phyloP scores from a whole-genome alignment of 306 rosid species.

The Vigna reflexopilosa region DNA sequence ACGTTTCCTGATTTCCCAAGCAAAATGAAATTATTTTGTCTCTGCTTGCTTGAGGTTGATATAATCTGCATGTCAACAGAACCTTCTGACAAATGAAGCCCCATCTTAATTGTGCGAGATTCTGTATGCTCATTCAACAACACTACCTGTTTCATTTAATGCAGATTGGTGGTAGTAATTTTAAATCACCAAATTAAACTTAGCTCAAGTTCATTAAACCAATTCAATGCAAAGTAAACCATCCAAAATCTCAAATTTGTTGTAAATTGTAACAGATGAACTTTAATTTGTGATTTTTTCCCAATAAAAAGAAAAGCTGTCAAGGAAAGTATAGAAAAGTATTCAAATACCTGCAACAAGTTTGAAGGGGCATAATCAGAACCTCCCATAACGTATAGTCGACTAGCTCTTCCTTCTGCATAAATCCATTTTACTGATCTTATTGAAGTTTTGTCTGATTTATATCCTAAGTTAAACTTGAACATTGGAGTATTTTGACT shows the following conservation, averaged over 20 bases:
- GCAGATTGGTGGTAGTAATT: neutral
- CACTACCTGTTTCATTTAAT: constrained; percentile 62
- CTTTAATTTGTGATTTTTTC: neutral
- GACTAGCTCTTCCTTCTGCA: constrained; percentile 80
- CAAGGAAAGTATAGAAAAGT: neutral
- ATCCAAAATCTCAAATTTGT: constrained; percentile 5
- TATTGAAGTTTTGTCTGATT: constrained; percentile 73
- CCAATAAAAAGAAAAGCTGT: too few relatives aligned
- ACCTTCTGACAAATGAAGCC: constrained; percentile 71
- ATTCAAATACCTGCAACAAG: constrained; percentile 65
- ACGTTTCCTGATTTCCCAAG: constrained; percentile 79
- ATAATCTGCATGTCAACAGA: constrained; percentile 77
- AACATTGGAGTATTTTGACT: constrained; percentile 60
- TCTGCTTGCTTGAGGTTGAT: constrained; percentile 67
- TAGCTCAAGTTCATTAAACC: neutral
- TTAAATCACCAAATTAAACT: neutral
- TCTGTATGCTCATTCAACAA: constrained; percentile 82
- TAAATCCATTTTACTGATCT: constrained; percentile 73
- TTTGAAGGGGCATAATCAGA: constrained; percentile 57
- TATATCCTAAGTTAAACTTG: constrained; percentile 87
- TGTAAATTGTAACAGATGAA: neutral
- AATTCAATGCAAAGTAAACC: neutral
- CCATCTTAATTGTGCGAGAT: constrained; percentile 74
- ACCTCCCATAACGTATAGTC: constrained; percentile 76
- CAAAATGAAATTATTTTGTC: constrained; percentile 66